Evolutionary conservation across 148 eudicot species (phyloP).

Genomic region (Gaultheria prostrata): DNA sequence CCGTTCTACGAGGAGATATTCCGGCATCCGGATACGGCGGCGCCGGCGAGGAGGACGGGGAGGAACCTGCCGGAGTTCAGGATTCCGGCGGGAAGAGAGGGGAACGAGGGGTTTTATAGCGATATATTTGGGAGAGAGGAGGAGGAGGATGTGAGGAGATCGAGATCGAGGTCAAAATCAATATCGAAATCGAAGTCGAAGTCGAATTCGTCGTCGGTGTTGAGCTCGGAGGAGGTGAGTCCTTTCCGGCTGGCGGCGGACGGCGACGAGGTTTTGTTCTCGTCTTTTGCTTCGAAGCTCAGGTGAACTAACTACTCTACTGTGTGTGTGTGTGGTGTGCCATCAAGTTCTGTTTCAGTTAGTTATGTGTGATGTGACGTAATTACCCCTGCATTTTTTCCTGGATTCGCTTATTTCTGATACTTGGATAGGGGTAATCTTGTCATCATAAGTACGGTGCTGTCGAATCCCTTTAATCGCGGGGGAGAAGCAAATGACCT

Average conservation of each 20-base stretch:
- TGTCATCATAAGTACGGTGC: neutral
- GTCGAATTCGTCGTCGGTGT: conserved; percentile 56
- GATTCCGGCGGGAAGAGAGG: conserved; percentile 36
- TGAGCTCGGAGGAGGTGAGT: conserved; percentile 57
- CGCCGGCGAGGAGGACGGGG: conserved; percentile 20
- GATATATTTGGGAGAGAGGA: conserved; percentile 34
- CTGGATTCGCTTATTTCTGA: neutral
- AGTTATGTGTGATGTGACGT: neutral
- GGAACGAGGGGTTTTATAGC: conserved; percentile 31
- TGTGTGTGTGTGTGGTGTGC: neutral
- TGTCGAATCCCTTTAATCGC: neutral
- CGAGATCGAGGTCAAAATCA: conserved; percentile 24
- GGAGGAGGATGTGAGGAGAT: conserved; percentile 22
- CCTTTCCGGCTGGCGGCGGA: conserved; percentile 26
- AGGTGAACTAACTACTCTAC: conserved; percentile 34
- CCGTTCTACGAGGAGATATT: conserved; percentile 56
- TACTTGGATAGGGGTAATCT: neutral
- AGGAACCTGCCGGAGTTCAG: conserved; percentile 56
- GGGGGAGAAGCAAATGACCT: conserved; percentile 4
- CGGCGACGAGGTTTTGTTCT: conserved; percentile 34
- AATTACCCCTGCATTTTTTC: neutral
- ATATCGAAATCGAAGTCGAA: conserved; percentile 36
- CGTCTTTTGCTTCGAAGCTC: conserved; percentile 48
- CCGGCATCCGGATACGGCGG: conserved; percentile 22
- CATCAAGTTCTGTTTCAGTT: neutral